These are phyloP conservation scores for Aureobasidium namibiae DNA, from an alignment of 2,329 filamentous ascomycete genomes.

Conservation along the genomic window DNA sequence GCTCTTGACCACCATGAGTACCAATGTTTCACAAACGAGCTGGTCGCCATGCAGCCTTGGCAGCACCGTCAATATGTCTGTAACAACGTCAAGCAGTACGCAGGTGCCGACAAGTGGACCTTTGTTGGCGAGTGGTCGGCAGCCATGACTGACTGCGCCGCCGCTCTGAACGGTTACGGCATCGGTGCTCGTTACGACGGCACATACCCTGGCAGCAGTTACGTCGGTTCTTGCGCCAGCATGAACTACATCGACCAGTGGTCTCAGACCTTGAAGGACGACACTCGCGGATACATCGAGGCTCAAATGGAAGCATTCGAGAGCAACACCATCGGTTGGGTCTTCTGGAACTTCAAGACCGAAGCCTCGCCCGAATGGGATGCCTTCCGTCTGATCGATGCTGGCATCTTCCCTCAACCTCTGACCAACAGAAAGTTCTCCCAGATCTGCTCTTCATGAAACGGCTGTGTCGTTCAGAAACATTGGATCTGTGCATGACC, in stretches of 20 bases:
- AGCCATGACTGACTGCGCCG: slow-evolving; percentile 55
- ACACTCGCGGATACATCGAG: slow-evolving; percentile 45
- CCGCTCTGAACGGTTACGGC: slow-evolving; percentile 40
- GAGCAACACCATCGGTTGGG: slow-evolving; percentile 42
- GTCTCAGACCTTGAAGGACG: slow-evolving; percentile 34
- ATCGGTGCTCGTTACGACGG: slow-evolving; percentile 55
- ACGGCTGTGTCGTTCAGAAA: not conserved
- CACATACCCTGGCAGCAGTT: slow-evolving; percentile 38
- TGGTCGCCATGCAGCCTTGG: slow-evolving; percentile 42
- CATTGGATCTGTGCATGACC: slow-evolving; percentile 1
- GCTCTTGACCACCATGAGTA: slow-evolving; percentile 63
- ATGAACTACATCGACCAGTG: slow-evolving; percentile 44
- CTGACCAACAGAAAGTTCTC: slow-evolving; percentile 23
- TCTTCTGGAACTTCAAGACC: slow-evolving; percentile 53
- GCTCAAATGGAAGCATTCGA: slow-evolving; percentile 48
- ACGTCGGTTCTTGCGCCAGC: slow-evolving; percentile 47
- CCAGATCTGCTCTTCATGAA: slow-evolving; percentile 21
- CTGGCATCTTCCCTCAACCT: slow-evolving; percentile 44
- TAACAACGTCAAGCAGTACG: slow-evolving; percentile 41
- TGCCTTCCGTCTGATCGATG: slow-evolving; percentile 40
- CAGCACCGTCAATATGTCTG: slow-evolving; percentile 52
- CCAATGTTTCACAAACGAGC: slow-evolving; percentile 49
- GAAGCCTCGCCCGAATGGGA: slow-evolving; percentile 46
- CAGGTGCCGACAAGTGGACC: slow-evolving; percentile 54
- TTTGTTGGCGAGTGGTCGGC: slow-evolving; percentile 62